Percentiles rank a stretch among this genome's conserved stretches.
Conservation (phyloP, 106 monocot genomes). For the Platanthera guangdongensis region DNA sequence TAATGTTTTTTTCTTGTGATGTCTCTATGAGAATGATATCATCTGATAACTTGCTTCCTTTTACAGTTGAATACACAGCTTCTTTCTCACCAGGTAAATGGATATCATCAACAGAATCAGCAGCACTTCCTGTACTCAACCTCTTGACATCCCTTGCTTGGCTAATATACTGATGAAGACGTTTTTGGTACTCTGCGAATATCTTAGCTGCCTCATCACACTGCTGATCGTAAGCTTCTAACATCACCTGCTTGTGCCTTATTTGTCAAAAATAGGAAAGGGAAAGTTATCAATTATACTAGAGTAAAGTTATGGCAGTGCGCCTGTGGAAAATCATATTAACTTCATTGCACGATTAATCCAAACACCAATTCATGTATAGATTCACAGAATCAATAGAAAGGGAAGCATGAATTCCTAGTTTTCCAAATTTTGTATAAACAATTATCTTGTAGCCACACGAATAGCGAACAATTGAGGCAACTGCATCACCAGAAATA, state of each 20-base stretch:
- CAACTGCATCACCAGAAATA: neutral
- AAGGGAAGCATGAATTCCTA: neutral
- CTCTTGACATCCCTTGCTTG: conserved; percentile 74
- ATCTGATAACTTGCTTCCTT: conserved; percentile 67
- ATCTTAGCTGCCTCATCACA: conserved; percentile 93
- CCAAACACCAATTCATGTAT: neutral
- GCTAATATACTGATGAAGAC: conserved; percentile 86
- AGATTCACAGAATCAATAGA: neutral
- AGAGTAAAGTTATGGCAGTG: neutral
- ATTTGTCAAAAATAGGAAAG: conserved; percentile 15
- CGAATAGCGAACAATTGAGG: neutral
- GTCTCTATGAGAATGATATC: conserved; percentile 76
- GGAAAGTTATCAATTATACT: conserved; percentile 1
- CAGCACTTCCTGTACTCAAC: conserved; percentile 18
- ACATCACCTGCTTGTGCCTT: conserved; percentile 91
- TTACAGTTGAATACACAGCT: conserved; percentile 73
- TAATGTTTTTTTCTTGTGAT: conserved; percentile 54
- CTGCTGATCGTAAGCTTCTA: conserved; percentile 92
- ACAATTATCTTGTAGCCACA: neutral
- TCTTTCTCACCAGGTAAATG: conserved; percentile 41
- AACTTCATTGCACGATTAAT: neutral
- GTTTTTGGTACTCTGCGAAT: conserved; percentile 90
- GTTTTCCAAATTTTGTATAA: neutral
- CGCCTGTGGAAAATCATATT: neutral
- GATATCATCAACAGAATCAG: conserved; percentile 29